phyloP scores from a whole-genome alignment of 352 stramenopile genomes.

The Phytopythium delawarense region DNA sequence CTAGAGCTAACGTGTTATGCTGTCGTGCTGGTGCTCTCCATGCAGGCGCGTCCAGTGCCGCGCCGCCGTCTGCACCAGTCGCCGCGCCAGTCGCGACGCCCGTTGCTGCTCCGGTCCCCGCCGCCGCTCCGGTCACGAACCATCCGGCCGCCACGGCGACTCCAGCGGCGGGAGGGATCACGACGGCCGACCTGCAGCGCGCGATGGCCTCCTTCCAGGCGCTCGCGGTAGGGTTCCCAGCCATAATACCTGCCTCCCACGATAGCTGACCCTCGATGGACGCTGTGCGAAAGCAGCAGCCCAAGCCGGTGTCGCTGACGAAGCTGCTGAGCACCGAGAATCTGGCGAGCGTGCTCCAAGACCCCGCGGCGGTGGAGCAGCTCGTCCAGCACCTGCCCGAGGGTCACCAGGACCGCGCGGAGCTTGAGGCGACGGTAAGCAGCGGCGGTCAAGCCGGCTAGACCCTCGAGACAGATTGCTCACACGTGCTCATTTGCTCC shows the following conservation, averaged over 20 bases:
- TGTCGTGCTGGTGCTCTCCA: neutral
- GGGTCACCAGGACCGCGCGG: slow-evolving; percentile 62
- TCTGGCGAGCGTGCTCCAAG: slow-evolving; percentile 51
- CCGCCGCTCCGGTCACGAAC: slow-evolving; percentile 10
- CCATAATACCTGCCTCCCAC: neutral
- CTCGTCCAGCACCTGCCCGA: slow-evolving; percentile 78
- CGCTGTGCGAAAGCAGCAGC: slow-evolving; percentile 30
- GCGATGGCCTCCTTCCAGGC: slow-evolving; percentile 82
- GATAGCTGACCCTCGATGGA: no score
- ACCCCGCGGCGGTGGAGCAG: slow-evolving; percentile 46
- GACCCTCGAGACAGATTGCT: neutral
- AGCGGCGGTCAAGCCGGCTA: neutral
- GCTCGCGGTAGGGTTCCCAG: slow-evolving; percentile 30
- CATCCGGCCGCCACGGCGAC: slow-evolving; percentile 17
- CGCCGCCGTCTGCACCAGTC: slow-evolving; percentile 8
- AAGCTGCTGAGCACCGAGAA: slow-evolving; percentile 66
- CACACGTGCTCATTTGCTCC: no score
- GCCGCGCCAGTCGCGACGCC: slow-evolving; percentile 8
- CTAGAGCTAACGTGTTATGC: neutral
- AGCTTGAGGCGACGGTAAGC: slow-evolving; percentile 70
- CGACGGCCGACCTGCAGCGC: slow-evolving; percentile 78
- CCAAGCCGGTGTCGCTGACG: slow-evolving; percentile 51
- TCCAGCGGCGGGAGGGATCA: slow-evolving; percentile 32
- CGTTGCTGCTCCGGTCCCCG: slow-evolving; percentile 7
- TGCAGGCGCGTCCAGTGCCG: neutral